These are phyloP conservation scores for Agrostemma githago DNA, from an alignment of 148 eudicot species.

Conservation along the genomic window DNA sequence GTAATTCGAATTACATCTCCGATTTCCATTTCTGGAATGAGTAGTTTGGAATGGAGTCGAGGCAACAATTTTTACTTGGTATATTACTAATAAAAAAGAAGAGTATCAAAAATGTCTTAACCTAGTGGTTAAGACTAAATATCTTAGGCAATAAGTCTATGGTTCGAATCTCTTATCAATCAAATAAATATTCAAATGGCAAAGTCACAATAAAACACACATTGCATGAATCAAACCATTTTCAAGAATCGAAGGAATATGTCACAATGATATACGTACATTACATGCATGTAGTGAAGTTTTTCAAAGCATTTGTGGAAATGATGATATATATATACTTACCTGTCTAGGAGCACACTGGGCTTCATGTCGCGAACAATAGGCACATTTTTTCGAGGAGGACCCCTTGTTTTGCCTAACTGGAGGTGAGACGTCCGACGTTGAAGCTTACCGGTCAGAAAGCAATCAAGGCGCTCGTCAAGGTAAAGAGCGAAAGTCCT, in stretches of 20 bases:
- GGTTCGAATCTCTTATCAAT: neutral
- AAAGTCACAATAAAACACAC: neutral
- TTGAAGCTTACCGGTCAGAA: slow-evolving; percentile 81
- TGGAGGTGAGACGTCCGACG: slow-evolving; percentile 29
- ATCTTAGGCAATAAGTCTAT: no score
- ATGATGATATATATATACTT: neutral
- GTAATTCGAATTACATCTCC: no score
- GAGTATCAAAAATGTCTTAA: no score
- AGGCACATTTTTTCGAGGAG: slow-evolving; percentile 19
- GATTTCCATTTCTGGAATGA: no score
- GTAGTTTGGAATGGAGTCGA: no score
- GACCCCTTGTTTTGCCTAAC: neutral
- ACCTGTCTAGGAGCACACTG: slow-evolving; percentile 57
- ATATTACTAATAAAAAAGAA: no score
- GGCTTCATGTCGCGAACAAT: slow-evolving; percentile 75
- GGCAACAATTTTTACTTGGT: no score
- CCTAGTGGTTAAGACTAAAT: no score
- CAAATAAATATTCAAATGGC: neutral
- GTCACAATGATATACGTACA: neutral
- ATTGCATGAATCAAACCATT: neutral
- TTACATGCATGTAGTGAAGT: neutral
- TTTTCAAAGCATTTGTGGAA: neutral
- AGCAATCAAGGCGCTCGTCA: slow-evolving; percentile 81
- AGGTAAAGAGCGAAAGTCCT: slow-evolving; percentile 69
- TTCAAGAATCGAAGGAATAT: neutral